phyloP scores from a whole-genome alignment of 306 rosid species.

The barrel medic (Medicago truncatula) region DNA sequence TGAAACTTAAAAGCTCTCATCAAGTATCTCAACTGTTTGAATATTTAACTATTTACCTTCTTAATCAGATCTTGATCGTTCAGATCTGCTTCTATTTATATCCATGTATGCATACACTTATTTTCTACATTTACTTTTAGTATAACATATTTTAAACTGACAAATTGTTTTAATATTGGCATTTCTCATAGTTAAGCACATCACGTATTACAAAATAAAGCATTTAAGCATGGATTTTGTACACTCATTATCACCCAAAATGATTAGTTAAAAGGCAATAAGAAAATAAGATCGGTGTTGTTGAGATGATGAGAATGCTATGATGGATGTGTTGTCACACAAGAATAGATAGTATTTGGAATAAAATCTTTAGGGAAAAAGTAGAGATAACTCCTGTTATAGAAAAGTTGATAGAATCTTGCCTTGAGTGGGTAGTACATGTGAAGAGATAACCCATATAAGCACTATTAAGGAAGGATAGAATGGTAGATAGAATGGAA shows the following conservation, averaged over 20 bases:
- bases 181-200: neutral
- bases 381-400: neutral
- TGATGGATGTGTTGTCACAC: neutral
- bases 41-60: constrained; percentile 16
- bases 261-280: neutral
- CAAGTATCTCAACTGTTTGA: constrained; percentile 14
- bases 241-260: neutral
- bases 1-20: constrained; percentile 7
- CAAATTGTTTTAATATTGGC: neutral
- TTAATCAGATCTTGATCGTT: constrained; percentile 13
- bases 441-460: neutral
- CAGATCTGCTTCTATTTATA: neutral
- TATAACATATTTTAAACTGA: neutral
- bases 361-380: neutral
- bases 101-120: neutral
- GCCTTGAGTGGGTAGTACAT: neutral
- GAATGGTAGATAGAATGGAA: neutral
- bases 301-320: neutral
- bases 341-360: constrained; percentile 5
- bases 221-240: constrained; percentile 3
- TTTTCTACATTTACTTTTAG: neutral
- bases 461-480: neutral
- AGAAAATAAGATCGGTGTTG: neutral
- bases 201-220: constrained; percentile 1
- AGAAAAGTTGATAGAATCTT: neutral